Conservation (phyloP, 225 moss, liverwort and hornwort species). For the Takakia lepidozioides region DNA sequence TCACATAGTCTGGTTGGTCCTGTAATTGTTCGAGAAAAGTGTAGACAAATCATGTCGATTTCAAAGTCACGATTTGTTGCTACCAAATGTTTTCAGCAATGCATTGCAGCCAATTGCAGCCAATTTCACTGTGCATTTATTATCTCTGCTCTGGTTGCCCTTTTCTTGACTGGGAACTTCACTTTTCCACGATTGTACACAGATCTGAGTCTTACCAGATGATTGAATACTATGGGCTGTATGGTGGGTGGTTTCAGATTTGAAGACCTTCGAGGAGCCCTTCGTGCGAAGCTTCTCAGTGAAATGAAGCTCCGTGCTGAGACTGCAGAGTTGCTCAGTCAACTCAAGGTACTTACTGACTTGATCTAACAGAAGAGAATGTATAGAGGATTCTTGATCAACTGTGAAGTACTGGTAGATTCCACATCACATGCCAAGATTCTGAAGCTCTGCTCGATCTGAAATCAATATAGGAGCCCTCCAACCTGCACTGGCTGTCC, state of each 20-base stretch:
- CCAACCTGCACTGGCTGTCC: no score
- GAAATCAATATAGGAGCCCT: no score
- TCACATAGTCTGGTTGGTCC: no score
- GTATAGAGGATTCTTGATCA: no score
- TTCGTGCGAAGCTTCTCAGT: conserved; percentile 27
- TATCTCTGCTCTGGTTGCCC: not conserved
- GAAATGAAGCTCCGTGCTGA: conserved; percentile 51
- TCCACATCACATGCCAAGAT: no score
- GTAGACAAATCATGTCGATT: no score
- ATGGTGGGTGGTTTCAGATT: conserved; percentile 23
- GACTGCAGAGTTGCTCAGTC: conserved; percentile 42
- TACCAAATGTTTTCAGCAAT: not conserved
- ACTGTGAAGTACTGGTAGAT: no score
- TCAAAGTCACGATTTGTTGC: not conserved
- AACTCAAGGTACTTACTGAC: conserved; percentile 51
- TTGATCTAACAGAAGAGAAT: no score
- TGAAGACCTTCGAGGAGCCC: conserved; percentile 48
- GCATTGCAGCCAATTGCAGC: not conserved
- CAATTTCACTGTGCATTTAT: not conserved
- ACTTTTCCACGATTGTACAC: not conserved
- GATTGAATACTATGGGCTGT: not conserved
- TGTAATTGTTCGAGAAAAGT: no score
- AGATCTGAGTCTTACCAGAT: not conserved
- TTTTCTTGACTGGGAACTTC: no score
- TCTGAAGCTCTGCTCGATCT: no score